Evolutionary conservation across 768 basidiomycete species (phyloP).

Genomic region (Tubosaeta sp.): DNA sequence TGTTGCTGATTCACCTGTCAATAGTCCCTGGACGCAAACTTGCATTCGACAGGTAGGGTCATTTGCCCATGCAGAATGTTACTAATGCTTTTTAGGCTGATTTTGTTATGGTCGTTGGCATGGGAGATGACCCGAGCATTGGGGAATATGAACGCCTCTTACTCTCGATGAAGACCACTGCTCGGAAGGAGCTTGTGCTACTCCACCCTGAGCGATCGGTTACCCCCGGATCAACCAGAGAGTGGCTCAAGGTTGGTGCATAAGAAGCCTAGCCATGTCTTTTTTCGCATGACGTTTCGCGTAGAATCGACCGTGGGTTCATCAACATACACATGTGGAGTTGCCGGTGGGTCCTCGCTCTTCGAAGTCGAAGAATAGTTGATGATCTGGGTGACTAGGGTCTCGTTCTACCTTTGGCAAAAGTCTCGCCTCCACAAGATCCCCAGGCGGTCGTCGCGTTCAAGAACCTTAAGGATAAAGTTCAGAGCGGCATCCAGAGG

Average conservation of each 20-base stretch:
- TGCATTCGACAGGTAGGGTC: constrained; percentile 83
- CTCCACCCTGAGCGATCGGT: constrained; percentile 91
- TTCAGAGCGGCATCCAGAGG: constrained; percentile 83
- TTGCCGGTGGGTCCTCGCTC: constrained; percentile 52
- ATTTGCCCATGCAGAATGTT: not conserved
- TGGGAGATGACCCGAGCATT: constrained; percentile 85
- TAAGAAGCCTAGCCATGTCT: not conserved
- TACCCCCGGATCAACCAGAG: constrained; percentile 84
- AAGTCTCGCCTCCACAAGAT: constrained; percentile 63
- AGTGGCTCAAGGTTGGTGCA: constrained; percentile 82
- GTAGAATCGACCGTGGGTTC: constrained; percentile 92
- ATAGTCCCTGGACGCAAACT: constrained; percentile 96
- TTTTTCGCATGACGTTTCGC: constrained; percentile 3
- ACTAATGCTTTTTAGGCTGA: constrained; percentile 57
- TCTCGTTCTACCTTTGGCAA: constrained; percentile 59
- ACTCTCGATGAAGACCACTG: constrained; percentile 95
- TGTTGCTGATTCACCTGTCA: constrained; percentile 92
- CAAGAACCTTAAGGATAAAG: constrained; percentile 89
- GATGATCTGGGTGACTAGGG: constrained; percentile 45
- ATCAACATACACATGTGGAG: constrained; percentile 95
- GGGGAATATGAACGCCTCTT: constrained; percentile 95
- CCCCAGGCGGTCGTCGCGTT: constrained; percentile 85
- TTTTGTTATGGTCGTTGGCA: constrained; percentile 89
- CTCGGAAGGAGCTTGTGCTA: constrained; percentile 93
- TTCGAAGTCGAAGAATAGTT: not conserved